Conservation (phyloP, 495 filamentous ascomycete species). For the Penicillium daleae region DNA sequence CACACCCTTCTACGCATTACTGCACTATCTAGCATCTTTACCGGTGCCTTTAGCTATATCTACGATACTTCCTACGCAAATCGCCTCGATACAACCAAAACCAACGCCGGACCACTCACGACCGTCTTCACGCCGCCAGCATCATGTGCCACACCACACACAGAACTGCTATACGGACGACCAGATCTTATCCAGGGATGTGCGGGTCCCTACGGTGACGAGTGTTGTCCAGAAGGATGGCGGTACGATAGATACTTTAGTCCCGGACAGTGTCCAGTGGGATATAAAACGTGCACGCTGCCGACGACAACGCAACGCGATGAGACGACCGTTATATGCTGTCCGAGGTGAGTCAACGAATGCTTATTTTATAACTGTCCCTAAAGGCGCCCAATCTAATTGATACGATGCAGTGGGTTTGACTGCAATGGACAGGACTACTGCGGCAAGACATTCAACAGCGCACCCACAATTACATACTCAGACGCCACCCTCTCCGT, state of each 20-base stretch:
- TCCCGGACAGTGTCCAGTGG: conserved; percentile 18
- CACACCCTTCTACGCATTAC: neutral
- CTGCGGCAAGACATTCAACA: conserved; percentile 18
- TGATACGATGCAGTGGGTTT: neutral
- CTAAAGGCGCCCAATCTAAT: neutral
- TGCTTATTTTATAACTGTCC: neutral
- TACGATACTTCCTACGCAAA: conserved; percentile 8
- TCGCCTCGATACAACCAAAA: conserved; percentile 6
- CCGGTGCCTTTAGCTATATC: neutral
- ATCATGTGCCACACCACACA: conserved; percentile 13
- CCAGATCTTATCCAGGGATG: conserved; percentile 14
- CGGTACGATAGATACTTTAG: conserved; percentile 16
- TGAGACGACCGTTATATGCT: conserved; percentile 18
- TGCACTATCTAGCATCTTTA: neutral
- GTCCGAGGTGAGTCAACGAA: conserved; percentile 14
- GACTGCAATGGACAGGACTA: conserved; percentile 12
- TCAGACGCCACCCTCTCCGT: conserved; percentile 8
- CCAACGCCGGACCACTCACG: conserved; percentile 17
- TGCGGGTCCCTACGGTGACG: conserved; percentile 16
- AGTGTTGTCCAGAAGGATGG: conserved; percentile 19
- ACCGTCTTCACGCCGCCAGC: conserved; percentile 16
- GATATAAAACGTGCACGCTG: conserved; percentile 18
- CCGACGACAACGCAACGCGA: conserved; percentile 11
- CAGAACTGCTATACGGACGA: neutral
- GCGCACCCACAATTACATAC: conserved; percentile 12